Base-by-base conservation (phyloP, 257 asterid genomes). In the Solanum habrochaites region DNA sequence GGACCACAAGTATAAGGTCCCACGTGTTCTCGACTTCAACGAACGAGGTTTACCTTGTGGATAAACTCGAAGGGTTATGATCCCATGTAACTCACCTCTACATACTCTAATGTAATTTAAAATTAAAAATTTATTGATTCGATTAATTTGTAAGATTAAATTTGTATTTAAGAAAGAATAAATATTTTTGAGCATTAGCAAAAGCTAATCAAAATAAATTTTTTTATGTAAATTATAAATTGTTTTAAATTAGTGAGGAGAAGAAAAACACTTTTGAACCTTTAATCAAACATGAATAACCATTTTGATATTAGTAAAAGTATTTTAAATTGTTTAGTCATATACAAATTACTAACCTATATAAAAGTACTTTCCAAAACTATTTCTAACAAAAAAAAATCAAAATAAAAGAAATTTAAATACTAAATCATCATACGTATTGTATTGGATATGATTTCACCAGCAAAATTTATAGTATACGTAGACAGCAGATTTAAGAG, bases 61-160 rank as follows among this genome's bases (percentile, higher is more conserved):
- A 89, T 86, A 64, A 89, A 88, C 85, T 82, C 85, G 25, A 35
- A 49, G 37, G 73, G 83, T 39, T 86, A 23, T 37, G 10, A 83
- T 83, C 23, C 32, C 2, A 39, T 83, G 58, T 16, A 11, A 8
- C 86, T 70, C 85, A 71, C 42, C 52, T 47, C 14, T 37, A 31
- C 21, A 2, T 25, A 15, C 62, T 25, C 83, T 56, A 6, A 29
- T 27, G 18, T 56, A 56, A 56, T 18, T 0, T 6, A 2, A 56
- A 56, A 18, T 4, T 56, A 0, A 4, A 52, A 69, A 69, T 69
- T 29, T 3, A 69, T 0, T 67, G 20, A 66, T 8, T 12, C 4
- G 0, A 66, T 66, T 66, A 64, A 64, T 27, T 66, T n/a, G 6
- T 64, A 23, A n/a, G 71, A n/a, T 11, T 0, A 64, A 64, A n/a